Base-by-base conservation (phyloP, 2,329 filamentous ascomycete genomes). In the Pseudogymnoascus sp. region DNA sequence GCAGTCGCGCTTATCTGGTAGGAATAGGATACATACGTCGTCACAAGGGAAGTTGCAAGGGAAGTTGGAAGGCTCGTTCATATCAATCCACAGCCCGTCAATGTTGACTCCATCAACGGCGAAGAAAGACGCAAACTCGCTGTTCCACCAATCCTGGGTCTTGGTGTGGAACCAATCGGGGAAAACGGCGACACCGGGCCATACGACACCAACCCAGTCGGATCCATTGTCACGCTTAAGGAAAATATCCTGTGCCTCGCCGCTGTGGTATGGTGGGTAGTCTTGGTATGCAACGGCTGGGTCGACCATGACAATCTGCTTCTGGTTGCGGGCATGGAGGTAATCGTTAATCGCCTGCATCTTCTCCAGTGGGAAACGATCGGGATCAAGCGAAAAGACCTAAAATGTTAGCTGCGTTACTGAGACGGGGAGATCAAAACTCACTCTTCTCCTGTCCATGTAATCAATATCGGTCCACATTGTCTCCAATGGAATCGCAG, bases 261-360 rank as follows among this genome's bases (percentile, higher is more conserved):
- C 85, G 45, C 77, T 74, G 45, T 82, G 74, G 69, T 82, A 87
- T 1, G 82, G 74, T 1, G 70, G 65, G 66, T 85, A 85, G 65
- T 80, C 58, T 62, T 69, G 74, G 64, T 81, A 80, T 36, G 81
- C 78, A 15, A 80, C 78, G 1, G 84, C 84, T 2, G 87, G 87
- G 67, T 94, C 90, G 0, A 93, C 87, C 84, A 94, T 94, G 55
- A 92, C 75, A 31, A 90, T 81, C 65, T 89, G 90, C 55, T 88
- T 81, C 71, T 91, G 88, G 42, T 88, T 74, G 62, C 85, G 80
- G 5, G 75, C 72, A 68, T 92, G 88, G 0, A 94, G 79, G 21
- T 87, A 82, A 36, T 81, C 76, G 21, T 88, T 85, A 1, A 92
- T 74, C 66, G 87, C 81, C 37, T 82, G 84, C 77, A 91, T 82